Conservation (phyloP, 768 basidiomycete species). For the Lanmaoa rubissima region DNA sequence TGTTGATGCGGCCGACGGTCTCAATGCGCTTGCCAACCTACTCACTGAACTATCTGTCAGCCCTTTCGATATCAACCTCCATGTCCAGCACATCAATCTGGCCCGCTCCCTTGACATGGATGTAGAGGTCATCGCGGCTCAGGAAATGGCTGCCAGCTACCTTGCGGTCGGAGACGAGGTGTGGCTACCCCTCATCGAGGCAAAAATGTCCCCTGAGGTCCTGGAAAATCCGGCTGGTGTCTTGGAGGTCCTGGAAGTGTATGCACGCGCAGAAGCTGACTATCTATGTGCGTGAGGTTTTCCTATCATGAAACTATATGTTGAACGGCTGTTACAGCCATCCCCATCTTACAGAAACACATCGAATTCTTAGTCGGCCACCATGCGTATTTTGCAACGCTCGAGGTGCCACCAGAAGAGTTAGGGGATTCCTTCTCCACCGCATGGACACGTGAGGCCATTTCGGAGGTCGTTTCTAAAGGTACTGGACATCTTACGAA, state of each 20-base stretch:
- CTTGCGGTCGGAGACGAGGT: conserved; percentile 66
- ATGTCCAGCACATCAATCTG: conserved; percentile 65
- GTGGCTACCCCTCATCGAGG: conserved; percentile 68
- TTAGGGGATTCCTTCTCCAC: conserved; percentile 60
- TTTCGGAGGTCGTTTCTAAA: conserved; percentile 52
- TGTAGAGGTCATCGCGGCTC: conserved; percentile 56
- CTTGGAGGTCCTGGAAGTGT: conserved; percentile 57
- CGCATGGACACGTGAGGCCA: conserved; percentile 57
- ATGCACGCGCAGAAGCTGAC: conserved; percentile 65
- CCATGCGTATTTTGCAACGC: conserved; percentile 34
- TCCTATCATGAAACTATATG: conserved; percentile 9
- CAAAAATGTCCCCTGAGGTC: conserved; percentile 49
- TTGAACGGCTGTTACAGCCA: conserved; percentile 49
- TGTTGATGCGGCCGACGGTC: conserved; percentile 34
- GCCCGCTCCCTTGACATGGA: conserved; percentile 56
- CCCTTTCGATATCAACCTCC: conserved; percentile 61
- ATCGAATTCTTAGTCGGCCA: conserved; percentile 53
- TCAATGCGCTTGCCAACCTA: conserved; percentile 62
- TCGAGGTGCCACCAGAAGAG: conserved; percentile 44
- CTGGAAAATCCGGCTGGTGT: conserved; percentile 52
- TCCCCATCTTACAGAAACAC: conserved; percentile 69
- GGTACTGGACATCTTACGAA: conserved; percentile 62
- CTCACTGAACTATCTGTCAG: conserved; percentile 57
- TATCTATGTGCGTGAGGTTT: conserved; percentile 66
- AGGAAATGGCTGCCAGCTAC: conserved; percentile 63